Evolutionary conservation across 2,329 filamentous ascomycete species (phyloP).

Genomic region (Zasmidium cellare): DNA sequence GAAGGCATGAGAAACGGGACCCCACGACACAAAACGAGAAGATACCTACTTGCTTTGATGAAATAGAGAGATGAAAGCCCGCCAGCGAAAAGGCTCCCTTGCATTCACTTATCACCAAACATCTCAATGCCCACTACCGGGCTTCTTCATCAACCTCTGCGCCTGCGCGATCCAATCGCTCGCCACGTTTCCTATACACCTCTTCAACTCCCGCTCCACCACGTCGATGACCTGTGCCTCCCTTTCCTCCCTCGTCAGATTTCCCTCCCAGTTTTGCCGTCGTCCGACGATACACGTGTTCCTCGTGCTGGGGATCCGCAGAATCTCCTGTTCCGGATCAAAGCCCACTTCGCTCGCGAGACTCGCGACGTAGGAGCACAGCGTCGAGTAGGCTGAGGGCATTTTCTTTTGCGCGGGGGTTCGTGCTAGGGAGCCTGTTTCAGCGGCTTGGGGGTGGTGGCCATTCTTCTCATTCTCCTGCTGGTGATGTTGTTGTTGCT

Average conservation of each 20-base stretch:
- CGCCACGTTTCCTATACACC: conserved; percentile 45
- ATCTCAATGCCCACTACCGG: conserved; percentile 45
- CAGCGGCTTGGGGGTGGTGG: conserved; percentile 28
- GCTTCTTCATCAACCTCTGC: conserved; percentile 47
- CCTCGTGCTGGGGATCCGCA: conserved; percentile 88
- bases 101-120: too few relatives aligned
- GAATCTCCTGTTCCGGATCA: conserved; percentile 75
- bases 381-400: conserved; percentile 75
- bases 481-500: conserved; percentile 8
- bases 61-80: too few relatives aligned
- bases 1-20: background rate
- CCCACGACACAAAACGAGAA: background rate
- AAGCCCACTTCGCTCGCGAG: conserved; percentile 74
- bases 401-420: conserved; percentile 33
- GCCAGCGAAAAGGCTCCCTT: too few relatives aligned
- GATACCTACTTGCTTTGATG: background rate
- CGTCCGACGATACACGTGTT: conserved; percentile 81
- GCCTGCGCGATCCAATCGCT: conserved; percentile 55
- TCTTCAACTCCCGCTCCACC: conserved; percentile 56
- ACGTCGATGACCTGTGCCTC: conserved; percentile 63
- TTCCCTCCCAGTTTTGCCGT: conserved; percentile 16
- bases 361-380: conserved; percentile 74
- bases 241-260: conserved; percentile 33
- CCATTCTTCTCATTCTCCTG: background rate
- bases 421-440: conserved; percentile 36